Percentiles rank a stretch among this genome's conserved stretches.
Evolutionary conservation across 257 asterid genomes (phyloP).

Genomic region (Salvia hispanica): DNA sequence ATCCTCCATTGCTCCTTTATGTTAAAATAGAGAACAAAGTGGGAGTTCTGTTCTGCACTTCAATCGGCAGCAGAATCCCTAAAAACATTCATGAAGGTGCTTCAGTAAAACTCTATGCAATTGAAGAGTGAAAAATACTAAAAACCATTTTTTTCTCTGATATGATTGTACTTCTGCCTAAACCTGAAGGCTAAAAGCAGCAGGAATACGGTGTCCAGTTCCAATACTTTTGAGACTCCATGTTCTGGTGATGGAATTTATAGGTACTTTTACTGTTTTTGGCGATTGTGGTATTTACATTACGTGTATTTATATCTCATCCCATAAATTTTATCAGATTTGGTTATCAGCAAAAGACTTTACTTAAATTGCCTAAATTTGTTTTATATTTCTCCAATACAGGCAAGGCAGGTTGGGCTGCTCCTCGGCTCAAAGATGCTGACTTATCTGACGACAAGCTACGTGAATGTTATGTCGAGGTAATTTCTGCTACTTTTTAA

Average conservation of each 20-base stretch:
- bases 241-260: conserved; percentile 97
- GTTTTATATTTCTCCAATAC: conserved; percentile 21
- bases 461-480: conserved; percentile 92
- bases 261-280: conserved; percentile 52
- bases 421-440: conserved; percentile 99
- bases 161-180: conserved; percentile 25
- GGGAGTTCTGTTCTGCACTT: background rate
- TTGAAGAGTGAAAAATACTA: background rate
- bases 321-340: background rate
- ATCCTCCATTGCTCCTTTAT: background rate
- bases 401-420: conserved; percentile 98
- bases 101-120: background rate
- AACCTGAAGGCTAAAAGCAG: conserved; percentile 75
- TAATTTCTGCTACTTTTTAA: conserved; percentile 24
- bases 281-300: background rate
- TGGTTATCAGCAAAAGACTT: conserved; percentile 9
- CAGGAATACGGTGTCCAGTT: conserved; percentile 90
- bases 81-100: background rate
- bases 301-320: background rate
- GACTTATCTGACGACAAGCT: conserved; percentile 79
- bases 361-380: conserved; percentile 12
- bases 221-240: conserved; percentile 87
- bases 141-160: conserved; percentile 22
- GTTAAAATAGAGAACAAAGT: background rate
- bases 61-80: background rate